phyloP scores from a whole-genome alignment of 1,284 basidiomycete genomes.

The Pseudozyma sp. region DNA sequence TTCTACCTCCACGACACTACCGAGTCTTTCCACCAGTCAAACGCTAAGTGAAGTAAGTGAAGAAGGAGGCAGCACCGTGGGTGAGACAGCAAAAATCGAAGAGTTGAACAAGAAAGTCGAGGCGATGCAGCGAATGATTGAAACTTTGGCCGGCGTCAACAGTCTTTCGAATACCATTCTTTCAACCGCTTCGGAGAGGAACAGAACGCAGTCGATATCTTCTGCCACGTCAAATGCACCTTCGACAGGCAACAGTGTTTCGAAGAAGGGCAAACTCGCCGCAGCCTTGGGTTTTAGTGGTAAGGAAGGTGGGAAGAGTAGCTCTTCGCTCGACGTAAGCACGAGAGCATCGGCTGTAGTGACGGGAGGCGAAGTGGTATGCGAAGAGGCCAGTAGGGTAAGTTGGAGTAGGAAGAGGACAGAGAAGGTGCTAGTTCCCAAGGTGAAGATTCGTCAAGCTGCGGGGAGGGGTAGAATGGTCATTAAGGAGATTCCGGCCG shows the following conservation, averaged over 20 bases:
- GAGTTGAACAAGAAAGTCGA: slow-evolving; percentile 36
- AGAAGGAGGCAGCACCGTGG: neutral
- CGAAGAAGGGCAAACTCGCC: slow-evolving; percentile 1
- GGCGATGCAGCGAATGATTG: slow-evolving; percentile 26
- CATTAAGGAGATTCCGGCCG: slow-evolving; percentile 12
- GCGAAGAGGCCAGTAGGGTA: slow-evolving; percentile 9
- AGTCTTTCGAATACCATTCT: no score
- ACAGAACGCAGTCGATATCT: neutral
- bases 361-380: no score
- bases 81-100: slow-evolving; percentile 25
- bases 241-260: neutral
- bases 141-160: slow-evolving; percentile 1
- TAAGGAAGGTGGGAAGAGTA: slow-evolving; percentile 4
- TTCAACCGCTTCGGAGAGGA: neutral
- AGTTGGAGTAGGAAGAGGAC: slow-evolving; percentile 44
- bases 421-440: slow-evolving; percentile 30
- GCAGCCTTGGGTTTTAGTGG: neutral
- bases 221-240: neutral
- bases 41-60: neutral
- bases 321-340: neutral
- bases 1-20: neutral
- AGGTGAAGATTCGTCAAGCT: slow-evolving; percentile 37
- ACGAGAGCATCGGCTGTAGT: neutral
- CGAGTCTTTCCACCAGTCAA: slow-evolving; percentile 5
- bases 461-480: slow-evolving; percentile 42